phyloP scores from a whole-genome alignment of 805 yeast species.

The Zygotorulaspora danielsina region DNA sequence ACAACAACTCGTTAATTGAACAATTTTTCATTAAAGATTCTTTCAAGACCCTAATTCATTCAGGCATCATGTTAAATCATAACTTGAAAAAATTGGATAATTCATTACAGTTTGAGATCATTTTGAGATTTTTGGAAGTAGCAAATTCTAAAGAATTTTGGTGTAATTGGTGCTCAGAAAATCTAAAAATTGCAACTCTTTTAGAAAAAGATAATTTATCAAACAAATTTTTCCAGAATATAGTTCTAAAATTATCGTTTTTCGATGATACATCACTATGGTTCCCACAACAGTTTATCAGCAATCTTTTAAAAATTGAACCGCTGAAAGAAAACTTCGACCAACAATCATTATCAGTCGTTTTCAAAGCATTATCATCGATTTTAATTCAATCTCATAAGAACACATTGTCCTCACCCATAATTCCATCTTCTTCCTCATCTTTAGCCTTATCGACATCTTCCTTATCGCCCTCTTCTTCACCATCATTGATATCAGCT shows the following conservation, averaged over 20 bases:
- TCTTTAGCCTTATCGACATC: conserved; percentile 6
- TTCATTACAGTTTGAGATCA: conserved; percentile 19
- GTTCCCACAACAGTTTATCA: conserved; percentile 18
- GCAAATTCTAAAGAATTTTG: conserved; percentile 23
- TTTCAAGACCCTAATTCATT: conserved; percentile 21
- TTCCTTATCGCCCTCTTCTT: conserved; percentile 11
- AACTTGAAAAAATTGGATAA: conserved; percentile 16
- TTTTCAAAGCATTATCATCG: conserved; percentile 27
- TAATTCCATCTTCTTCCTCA: conserved; percentile 3
- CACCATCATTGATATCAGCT: conserved; percentile 6
- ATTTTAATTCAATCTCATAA: conserved; percentile 16
- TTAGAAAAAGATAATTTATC: conserved; percentile 9
- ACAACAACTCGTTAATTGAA: conserved; percentile 12
- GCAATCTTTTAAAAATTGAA: conserved; percentile 1
- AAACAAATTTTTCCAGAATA: conserved; percentile 24
- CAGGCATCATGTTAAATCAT: conserved; percentile 24
- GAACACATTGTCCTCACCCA: conserved; percentile 3
- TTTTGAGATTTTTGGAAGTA: conserved; percentile 22
- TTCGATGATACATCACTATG: conserved; percentile 15
- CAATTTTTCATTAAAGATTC: conserved; percentile 17
- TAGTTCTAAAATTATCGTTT: conserved; percentile 24
- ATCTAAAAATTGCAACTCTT: conserved; percentile 15
- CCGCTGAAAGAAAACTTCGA: conserved; percentile 4
- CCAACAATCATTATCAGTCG: conserved; percentile 20
- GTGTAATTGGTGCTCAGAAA: conserved; percentile 28